Percentiles rank a stretch among this genome's conserved stretches.
Evolutionary conservation across 352 stramenopile genomes (phyloP).

Genomic region (Pythium vanterpoolii): DNA sequence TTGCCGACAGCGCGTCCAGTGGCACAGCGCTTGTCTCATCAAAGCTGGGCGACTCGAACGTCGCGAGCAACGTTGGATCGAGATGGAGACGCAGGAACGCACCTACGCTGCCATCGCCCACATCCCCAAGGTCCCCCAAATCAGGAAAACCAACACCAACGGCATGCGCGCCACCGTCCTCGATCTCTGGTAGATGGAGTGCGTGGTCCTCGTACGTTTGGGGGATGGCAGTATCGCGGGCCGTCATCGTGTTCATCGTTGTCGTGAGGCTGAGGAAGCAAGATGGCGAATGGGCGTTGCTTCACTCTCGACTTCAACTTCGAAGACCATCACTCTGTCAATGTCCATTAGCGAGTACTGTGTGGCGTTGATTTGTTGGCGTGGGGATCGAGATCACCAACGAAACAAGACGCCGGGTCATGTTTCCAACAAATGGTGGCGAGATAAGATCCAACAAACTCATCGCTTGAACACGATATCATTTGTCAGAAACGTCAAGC

Average conservation of each 20-base stretch:
- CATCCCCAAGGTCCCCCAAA: neutral
- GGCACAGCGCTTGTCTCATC: slow-evolving; percentile 16
- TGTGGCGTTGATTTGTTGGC: neutral
- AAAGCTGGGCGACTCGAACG: slow-evolving; percentile 23
- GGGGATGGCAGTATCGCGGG: neutral
- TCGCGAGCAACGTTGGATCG: slow-evolving; percentile 12
- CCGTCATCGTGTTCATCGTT: neutral
- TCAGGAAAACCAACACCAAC: neutral
- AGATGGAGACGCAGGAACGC: slow-evolving; percentile 14
- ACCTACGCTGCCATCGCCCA: neutral
- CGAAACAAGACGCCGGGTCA: slow-evolving; percentile 1
- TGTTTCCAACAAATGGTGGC: too few species aligned
- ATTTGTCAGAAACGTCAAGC: neutral
- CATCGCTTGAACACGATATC: too few species aligned
- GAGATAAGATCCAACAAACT: neutral
- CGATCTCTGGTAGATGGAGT: neutral
- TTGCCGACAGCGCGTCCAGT: slow-evolving; percentile 8
- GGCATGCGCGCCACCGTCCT: neutral
- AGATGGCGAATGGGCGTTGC: neutral
- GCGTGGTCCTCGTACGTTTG: neutral
- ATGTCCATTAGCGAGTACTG: too few species aligned
- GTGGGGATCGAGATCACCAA: too few species aligned
- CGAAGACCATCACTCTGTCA: slow-evolving; percentile 25
- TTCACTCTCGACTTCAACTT: slow-evolving; percentile 10
- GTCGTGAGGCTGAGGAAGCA: neutral